These are phyloP conservation scores for Micractinium sp. DNA, from an alignment of 139 green algal genomes.

Conservation along the genomic window DNA sequence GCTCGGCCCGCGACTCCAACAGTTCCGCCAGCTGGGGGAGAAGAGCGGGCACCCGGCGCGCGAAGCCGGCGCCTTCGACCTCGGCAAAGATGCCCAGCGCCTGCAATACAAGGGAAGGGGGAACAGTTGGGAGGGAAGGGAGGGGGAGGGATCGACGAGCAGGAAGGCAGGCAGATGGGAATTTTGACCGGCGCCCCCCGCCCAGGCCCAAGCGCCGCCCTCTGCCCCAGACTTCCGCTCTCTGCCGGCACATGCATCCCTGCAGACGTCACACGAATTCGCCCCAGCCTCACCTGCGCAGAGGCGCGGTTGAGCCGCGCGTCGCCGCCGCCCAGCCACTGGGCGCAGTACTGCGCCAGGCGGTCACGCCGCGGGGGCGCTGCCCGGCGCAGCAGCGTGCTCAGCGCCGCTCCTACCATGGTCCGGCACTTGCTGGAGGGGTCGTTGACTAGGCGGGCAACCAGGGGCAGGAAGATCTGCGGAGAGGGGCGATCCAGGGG, in stretches of 20 bases:
- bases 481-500: neutral
- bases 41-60: conserved; percentile 45
- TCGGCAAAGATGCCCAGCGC: conserved; percentile 61
- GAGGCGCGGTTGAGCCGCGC: conserved; percentile 59
- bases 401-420: conserved; percentile 57
- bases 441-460: conserved; percentile 85
- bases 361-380: conserved; percentile 46
- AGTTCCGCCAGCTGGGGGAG: conserved; percentile 45
- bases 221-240: neutral
- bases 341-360: conserved; percentile 55
- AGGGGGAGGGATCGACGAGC: neutral
- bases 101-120: conserved; percentile 20
- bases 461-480: conserved; percentile 85
- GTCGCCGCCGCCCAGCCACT: conserved; percentile 64
- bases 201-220: no score
- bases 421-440: conserved; percentile 56
- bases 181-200: no score
- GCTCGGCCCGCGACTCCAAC: conserved; percentile 27
- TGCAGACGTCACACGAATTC: neutral
- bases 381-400: conserved; percentile 65
- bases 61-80: conserved; percentile 58
- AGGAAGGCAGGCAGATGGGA: neutral
- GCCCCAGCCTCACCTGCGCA: conserved; percentile 42
- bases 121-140: neutral
- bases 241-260: neutral